Evolutionary conservation across 148 eudicot genomes (phyloP).

Genomic region (Drosera capensis): DNA sequence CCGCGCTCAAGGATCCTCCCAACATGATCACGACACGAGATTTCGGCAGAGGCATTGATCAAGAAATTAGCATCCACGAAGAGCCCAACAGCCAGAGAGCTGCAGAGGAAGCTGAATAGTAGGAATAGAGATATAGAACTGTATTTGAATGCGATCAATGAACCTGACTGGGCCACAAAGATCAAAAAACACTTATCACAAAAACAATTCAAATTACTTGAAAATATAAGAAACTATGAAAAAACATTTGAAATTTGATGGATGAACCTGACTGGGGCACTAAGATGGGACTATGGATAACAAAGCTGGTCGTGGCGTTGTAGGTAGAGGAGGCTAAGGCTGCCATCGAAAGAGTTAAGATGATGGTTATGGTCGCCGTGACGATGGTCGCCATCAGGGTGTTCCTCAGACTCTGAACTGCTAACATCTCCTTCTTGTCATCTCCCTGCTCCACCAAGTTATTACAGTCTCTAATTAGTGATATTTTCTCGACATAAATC

Average conservation of each 20-base stretch:
- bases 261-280: no score
- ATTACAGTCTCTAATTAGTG: background rate
- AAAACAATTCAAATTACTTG: no score
- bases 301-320: slow-evolving; percentile 31
- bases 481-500: background rate
- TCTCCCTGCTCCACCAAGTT: slow-evolving; percentile 34
- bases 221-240: no score
- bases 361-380: slow-evolving; percentile 41
- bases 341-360: slow-evolving; percentile 32
- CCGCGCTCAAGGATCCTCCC: slow-evolving; percentile 42
- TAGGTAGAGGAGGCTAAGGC: slow-evolving; percentile 54
- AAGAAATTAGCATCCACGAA: slow-evolving; percentile 65
- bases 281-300: slow-evolving; percentile 17
- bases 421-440: slow-evolving; percentile 60
- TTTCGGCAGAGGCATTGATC: slow-evolving; percentile 39
- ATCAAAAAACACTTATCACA: no score
- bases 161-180: slow-evolving; percentile 39
- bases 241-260: no score
- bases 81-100: slow-evolving; percentile 47
- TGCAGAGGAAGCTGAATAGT: slow-evolving; percentile 57
- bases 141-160: slow-evolving; percentile 38
- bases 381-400: slow-evolving; percentile 52
- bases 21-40: slow-evolving; percentile 16
- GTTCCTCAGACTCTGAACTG: slow-evolving; percentile 82
- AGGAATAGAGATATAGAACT: slow-evolving; percentile 37